Conservation (phyloP, 2,329 filamentous ascomycete genomes). For the Fusarium miscanthi region DNA sequence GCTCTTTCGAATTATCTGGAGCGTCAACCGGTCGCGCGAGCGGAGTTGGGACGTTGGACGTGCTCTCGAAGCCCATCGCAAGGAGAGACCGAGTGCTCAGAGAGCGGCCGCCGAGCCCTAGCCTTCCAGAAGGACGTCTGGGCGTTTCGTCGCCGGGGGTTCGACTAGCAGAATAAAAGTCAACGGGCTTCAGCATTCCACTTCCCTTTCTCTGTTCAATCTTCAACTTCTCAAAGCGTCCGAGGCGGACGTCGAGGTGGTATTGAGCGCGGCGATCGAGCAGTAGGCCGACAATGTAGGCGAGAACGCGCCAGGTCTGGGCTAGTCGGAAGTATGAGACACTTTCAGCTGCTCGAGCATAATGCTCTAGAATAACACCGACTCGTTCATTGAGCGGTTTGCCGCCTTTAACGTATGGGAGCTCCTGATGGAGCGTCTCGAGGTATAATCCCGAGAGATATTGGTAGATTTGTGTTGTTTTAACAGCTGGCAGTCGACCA, state of each 20-base stretch:
- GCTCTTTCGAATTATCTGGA: constrained; percentile 46
- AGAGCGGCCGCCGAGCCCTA: constrained; percentile 48
- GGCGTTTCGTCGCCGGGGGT: constrained; percentile 54
- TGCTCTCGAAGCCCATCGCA: constrained; percentile 69
- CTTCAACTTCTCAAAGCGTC: constrained; percentile 51
- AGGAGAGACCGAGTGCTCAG: constrained; percentile 59
- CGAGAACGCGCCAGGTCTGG: constrained; percentile 72
- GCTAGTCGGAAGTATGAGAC: constrained; percentile 69
- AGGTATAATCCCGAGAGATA: constrained; percentile 68
- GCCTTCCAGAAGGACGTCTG: constrained; percentile 46
- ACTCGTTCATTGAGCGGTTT: constrained; percentile 61
- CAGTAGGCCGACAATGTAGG: constrained; percentile 66
- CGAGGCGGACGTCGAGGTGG: constrained; percentile 63
- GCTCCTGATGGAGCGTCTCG: constrained; percentile 60
- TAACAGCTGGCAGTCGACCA: constrained; percentile 65
- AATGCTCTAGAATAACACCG: constrained; percentile 63
- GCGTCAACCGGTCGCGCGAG: constrained; percentile 62
- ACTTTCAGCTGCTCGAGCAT: constrained; percentile 66
- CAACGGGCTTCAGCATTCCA: constrained; percentile 42
- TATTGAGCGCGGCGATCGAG: constrained; percentile 66
- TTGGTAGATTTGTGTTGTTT: constrained; percentile 63
- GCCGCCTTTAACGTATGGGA: constrained; percentile 55
- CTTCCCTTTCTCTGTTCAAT: constrained; percentile 48
- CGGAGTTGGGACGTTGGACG: constrained; percentile 71
- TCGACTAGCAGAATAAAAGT: constrained; percentile 40